Base-by-base conservation (phyloP, 169 alveolate genomes). In the Cryptosporidium parvum region DNA sequence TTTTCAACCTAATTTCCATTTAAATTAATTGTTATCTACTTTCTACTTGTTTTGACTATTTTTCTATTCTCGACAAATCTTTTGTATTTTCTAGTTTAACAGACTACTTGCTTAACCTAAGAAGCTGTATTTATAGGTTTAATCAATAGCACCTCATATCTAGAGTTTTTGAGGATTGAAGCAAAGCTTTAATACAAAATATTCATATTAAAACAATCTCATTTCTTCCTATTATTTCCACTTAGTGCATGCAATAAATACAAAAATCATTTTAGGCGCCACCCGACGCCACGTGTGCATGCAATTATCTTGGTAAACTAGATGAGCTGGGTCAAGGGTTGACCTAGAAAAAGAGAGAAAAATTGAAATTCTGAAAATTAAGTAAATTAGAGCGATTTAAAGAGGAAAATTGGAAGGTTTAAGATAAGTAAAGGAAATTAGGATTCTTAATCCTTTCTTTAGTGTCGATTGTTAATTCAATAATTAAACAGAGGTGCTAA, bases 21-120 rank as follows among this genome's bases (percentile, higher is more conserved):
- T 65, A 65, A 65, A 65, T 65, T 65, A 65, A 65, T 65, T 65
- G 56, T 65, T 31, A 65, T 65, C 72, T 37, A 65, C 14, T 65
- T 35, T 65, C 44, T 37, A 65, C 42, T 62, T 31, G 70, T 35
- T 35, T 35, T 5, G 18, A 14, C 23, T 48, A 3, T 12, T 48
- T 9, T 44, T 14, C 21, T 14, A 48, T 14, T 48, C 56, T 4
- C 23, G 8, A 14, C 4, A n/a, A 48, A 14, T 5, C n/a, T 14
- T 14, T 0, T 14, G 21, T 48, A 48, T 48, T 14, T 21, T 31
- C 33, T 1, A 31, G 72, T 4, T 35, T 21, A 3, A 6, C 29
- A 0, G 18, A 48, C 56, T 31, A 31, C 7, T 21, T n/a, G 16
- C 23, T 39, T 65, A 14, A 1, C 48, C 35, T 56, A 26, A 2